Conservation (phyloP, 2,329 filamentous ascomycete species). For the Plenodomus tracheiphilus region DNA sequence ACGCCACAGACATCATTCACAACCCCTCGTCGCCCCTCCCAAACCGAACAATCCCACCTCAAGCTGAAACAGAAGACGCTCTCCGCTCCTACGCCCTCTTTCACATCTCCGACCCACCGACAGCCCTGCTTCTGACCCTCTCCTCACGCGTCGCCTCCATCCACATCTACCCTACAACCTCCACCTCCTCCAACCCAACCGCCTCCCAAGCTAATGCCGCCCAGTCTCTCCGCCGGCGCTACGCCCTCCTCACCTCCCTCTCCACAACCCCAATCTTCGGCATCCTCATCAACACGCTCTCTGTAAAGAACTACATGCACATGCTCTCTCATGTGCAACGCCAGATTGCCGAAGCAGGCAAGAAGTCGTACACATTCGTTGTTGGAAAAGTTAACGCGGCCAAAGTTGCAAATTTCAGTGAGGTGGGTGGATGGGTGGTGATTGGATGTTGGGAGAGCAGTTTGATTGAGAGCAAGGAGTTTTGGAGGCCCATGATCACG, state of each 20-base stretch:
- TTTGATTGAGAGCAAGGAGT: slow-evolving; percentile 83
- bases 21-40: slow-evolving; percentile 80
- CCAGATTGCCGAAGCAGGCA: slow-evolving; percentile 77
- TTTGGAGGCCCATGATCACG: slow-evolving; percentile 89
- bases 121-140: slow-evolving; percentile 82
- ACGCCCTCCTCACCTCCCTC: slow-evolving; percentile 81
- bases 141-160: slow-evolving; percentile 79
- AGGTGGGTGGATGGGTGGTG: slow-evolving; percentile 95
- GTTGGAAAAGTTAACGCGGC: slow-evolving; percentile 95
- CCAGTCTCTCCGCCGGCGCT: slow-evolving; percentile 76
- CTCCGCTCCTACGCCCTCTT: slow-evolving; percentile 76
- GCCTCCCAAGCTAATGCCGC: slow-evolving; percentile 56
- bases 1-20: slow-evolving; percentile 72
- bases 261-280: slow-evolving; percentile 83
- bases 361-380: slow-evolving; percentile 95
- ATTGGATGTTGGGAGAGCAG: slow-evolving; percentile 98
- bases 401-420: slow-evolving; percentile 94
- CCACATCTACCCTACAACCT: slow-evolving; percentile 71
- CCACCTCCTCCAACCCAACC: slow-evolving; percentile 20
- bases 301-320: slow-evolving; percentile 84
- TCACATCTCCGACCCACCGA: slow-evolving; percentile 80
- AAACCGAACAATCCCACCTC: slow-evolving; percentile 71
- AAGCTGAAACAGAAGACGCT: slow-evolving; percentile 48
- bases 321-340: slow-evolving; percentile 74
- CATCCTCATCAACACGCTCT: slow-evolving; percentile 93